Percentiles rank a stretch among this genome's conserved stretches.
Conservation (phyloP, 768 basidiomycete species). For the Collybia sp. region DNA sequence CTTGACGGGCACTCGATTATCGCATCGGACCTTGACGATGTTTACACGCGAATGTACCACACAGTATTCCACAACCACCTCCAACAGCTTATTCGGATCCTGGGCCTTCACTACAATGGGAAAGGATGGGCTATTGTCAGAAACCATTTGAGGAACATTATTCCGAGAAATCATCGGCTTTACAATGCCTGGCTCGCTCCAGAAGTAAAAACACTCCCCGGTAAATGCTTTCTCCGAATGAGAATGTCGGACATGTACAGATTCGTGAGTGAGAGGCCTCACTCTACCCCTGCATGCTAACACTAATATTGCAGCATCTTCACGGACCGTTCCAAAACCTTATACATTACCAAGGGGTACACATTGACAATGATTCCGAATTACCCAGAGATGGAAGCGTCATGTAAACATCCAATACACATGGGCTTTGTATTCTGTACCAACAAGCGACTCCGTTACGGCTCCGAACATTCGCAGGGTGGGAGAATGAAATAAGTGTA, state of each 20-base stretch:
- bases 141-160: slow-evolving; percentile 32
- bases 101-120: slow-evolving; percentile 52
- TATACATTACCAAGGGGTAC: slow-evolving; percentile 41
- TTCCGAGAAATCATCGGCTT: slow-evolving; percentile 43
- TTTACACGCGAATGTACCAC: slow-evolving; percentile 55
- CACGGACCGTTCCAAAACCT: slow-evolving; percentile 53
- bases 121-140: slow-evolving; percentile 49
- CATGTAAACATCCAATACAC: no score
- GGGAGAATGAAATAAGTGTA: no score
- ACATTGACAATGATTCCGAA: slow-evolving; percentile 4
- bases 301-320: slow-evolving; percentile 33
- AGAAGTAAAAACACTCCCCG: slow-evolving; percentile 41
- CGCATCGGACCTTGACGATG: slow-evolving; percentile 46
- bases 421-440: no score
- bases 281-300: neutral
- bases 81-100: slow-evolving; percentile 53
- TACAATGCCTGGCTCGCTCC: slow-evolving; percentile 46
- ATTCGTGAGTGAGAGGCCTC: slow-evolving; percentile 34
- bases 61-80: slow-evolving; percentile 56
- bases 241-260: slow-evolving; percentile 51
- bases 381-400: no score
- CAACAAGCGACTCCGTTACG: no score
- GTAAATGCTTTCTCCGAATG: slow-evolving; percentile 58
- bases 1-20: slow-evolving; percentile 45
- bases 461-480: no score